phyloP scores from a whole-genome alignment of 805 yeast genomes.

The Candida boleticola region DNA sequence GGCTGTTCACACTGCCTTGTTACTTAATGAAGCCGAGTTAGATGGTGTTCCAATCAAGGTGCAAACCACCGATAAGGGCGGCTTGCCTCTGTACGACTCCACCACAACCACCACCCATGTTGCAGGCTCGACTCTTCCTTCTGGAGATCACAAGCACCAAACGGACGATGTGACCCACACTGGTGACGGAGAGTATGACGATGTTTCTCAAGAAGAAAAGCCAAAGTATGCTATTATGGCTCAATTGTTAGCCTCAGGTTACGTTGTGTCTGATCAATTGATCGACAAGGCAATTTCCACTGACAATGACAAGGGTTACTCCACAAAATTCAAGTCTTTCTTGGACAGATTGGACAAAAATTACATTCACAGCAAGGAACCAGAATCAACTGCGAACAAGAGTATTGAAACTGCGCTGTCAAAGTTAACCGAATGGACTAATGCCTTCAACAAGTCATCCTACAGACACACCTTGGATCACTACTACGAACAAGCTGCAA shows the following conservation, averaged over 20 bases:
- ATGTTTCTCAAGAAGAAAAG: constrained; percentile 70
- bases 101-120: constrained; percentile 17
- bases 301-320: constrained; percentile 64
- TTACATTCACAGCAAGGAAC: constrained; percentile 56
- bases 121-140: constrained; percentile 8
- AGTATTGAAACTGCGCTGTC: constrained; percentile 37
- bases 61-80: constrained; percentile 18
- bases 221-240: constrained; percentile 76
- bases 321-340: constrained; percentile 55
- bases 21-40: constrained; percentile 72
- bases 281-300: constrained; percentile 59
- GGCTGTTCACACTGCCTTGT: constrained; percentile 69
- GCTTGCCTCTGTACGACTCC: constrained; percentile 10
- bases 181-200: constrained; percentile 38
- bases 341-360: constrained; percentile 54
- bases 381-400: constrained; percentile 39
- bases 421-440: constrained; percentile 38
- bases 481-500: constrained; percentile 47
- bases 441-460: constrained; percentile 28
- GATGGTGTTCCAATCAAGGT: constrained; percentile 52
- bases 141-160: constrained; percentile 21
- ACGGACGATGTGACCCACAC: constrained; percentile 16
- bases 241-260: constrained; percentile 73
- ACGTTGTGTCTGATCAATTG: constrained; percentile 59
- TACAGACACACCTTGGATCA: constrained; percentile 36